These are phyloP conservation scores for Talaromyces rugulosus DNA, from an alignment of 2,329 filamentous ascomycete genomes.

Conservation along the genomic window DNA sequence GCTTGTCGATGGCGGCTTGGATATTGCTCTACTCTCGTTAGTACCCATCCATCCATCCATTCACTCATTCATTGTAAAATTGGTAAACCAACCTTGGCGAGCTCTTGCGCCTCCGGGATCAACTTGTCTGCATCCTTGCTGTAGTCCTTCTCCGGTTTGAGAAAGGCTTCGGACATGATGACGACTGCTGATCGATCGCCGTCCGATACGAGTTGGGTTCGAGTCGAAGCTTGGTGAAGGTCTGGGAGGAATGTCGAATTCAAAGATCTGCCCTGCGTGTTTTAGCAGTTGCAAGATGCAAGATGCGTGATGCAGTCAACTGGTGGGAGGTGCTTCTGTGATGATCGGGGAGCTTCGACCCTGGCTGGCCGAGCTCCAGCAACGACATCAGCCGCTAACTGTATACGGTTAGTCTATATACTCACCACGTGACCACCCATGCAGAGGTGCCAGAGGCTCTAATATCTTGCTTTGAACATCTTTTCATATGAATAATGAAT, in stretches of 20 bases:
- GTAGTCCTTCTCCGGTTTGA: conserved; percentile 99
- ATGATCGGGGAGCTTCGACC: conserved; percentile 1
- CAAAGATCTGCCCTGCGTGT: not conserved
- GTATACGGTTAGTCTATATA: not conserved
- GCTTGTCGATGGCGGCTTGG: conserved; percentile 87
- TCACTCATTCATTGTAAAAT: not conserved
- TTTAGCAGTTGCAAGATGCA: not conserved
- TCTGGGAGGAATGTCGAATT: not conserved
- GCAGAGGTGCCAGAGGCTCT: no score
- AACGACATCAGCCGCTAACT: not conserved
- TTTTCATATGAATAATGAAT: no score
- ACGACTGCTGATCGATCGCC: conserved; percentile 20
- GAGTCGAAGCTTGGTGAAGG: not conserved
- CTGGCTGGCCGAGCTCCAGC: conserved; percentile 2
- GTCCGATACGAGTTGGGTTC: not conserved
- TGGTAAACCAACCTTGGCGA: conserved; percentile 67
- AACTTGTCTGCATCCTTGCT: conserved; percentile 91
- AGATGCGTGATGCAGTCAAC: not conserved
- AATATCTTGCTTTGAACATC: no score
- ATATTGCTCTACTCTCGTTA: conserved; percentile 54
- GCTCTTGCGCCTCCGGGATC: conserved; percentile 83
- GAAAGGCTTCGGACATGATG: conserved; percentile 72
- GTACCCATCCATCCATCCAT: not conserved
- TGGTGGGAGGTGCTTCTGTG: not conserved
- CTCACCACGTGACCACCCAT: not conserved